phyloP scores from a whole-genome alignment of 371 early-diverging fungal genomes.

The Blakeslea trispora region DNA sequence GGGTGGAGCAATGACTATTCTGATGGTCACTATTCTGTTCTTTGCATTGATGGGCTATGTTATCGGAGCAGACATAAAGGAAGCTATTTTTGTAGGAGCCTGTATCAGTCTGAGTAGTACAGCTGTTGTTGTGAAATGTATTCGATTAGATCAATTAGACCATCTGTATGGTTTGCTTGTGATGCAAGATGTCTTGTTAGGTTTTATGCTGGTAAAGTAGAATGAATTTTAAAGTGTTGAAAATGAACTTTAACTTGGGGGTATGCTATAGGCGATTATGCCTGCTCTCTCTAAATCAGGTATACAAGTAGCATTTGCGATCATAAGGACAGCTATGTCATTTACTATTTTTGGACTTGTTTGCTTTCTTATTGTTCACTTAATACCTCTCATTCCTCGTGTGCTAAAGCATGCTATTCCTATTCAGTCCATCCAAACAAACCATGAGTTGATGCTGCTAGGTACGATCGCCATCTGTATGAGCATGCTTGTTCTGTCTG shows the following conservation, averaged over 20 bases:
- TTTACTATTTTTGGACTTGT: conserved; percentile 46
- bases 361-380: conserved; percentile 34
- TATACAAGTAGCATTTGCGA: conserved; percentile 41
- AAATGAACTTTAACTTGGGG: too few species aligned
- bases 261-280: conserved; percentile 62
- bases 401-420: conserved; percentile 27
- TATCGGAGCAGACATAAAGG: conserved; percentile 43
- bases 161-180: conserved; percentile 54
- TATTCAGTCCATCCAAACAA: conserved; percentile 26
- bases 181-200: conserved; percentile 64
- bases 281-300: conserved; percentile 58
- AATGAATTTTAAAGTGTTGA: too few species aligned
- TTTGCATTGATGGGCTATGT: conserved; percentile 43
- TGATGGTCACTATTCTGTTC: conserved; percentile 42
- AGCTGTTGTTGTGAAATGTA: conserved; percentile 58
- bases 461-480: conserved; percentile 57
- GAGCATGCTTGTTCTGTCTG: conserved; percentile 46
- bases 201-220: conserved; percentile 62
- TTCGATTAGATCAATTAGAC: conserved; percentile 47
- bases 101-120: conserved; percentile 59
- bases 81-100: conserved; percentile 56
- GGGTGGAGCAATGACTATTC: conserved; percentile 50
- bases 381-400: conserved; percentile 31
- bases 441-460: conserved; percentile 53
- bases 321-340: conserved; percentile 32